Conservation (phyloP, 345 rosid species). For the Melaleuca quinquenervia region DNA sequence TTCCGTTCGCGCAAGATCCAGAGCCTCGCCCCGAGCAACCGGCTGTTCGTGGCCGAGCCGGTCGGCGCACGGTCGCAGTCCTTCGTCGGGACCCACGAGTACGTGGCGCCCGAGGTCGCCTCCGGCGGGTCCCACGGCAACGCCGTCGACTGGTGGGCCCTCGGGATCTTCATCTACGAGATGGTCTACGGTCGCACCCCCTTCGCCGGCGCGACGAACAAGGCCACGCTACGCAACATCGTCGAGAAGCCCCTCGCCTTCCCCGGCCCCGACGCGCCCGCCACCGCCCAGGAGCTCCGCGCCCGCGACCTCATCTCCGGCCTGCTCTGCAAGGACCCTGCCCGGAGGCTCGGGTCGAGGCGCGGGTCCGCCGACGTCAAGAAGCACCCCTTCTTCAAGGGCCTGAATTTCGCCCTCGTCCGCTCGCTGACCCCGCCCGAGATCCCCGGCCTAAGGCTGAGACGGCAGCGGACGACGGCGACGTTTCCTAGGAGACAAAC, state of each 20-base stretch:
- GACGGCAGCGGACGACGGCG: slow-evolving; percentile 26
- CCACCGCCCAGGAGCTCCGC: slow-evolving; percentile 36
- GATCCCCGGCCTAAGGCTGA: slow-evolving; percentile 30
- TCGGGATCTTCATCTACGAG: slow-evolving; percentile 80
- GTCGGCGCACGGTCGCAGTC: slow-evolving; percentile 76
- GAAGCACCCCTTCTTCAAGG: slow-evolving; percentile 74
- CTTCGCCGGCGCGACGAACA: slow-evolving; percentile 65
- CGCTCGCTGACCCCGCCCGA: slow-evolving; percentile 67
- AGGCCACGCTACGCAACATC: slow-evolving; percentile 79
- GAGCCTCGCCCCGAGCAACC: slow-evolving; percentile 23
- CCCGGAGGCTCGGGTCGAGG: slow-evolving; percentile 54
- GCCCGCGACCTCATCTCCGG: slow-evolving; percentile 66
- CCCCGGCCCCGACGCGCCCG: slow-evolving; percentile 38
- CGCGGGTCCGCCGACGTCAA: slow-evolving; percentile 88
- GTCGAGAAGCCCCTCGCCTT: slow-evolving; percentile 52
- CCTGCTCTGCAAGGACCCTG: slow-evolving; percentile 67
- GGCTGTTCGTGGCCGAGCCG: slow-evolving; percentile 89
- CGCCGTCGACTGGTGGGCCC: slow-evolving; percentile 98
- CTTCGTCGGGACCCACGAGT: slow-evolving; percentile 95
- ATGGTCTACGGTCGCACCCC: slow-evolving; percentile 79
- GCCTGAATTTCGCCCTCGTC: slow-evolving; percentile 70
- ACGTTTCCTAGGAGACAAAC: slow-evolving; percentile 7
- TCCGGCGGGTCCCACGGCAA: slow-evolving; percentile 87
- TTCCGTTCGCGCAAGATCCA: slow-evolving; percentile 59
- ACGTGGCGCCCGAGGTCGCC: slow-evolving; percentile 89